Conservation (phyloP, 306 rosid genomes). For the Cercis canadensis region DNA sequence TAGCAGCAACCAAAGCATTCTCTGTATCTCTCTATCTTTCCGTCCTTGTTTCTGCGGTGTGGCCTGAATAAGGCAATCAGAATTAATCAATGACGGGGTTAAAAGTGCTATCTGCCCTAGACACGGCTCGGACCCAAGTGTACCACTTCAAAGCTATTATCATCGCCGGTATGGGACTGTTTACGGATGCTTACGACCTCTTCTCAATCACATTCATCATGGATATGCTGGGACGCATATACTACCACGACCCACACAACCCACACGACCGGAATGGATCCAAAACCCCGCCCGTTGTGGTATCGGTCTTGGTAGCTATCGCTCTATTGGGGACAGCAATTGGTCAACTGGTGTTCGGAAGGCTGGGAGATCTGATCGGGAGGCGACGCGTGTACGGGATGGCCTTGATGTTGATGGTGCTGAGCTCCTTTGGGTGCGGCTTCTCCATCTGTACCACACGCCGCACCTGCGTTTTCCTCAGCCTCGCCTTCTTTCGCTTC, state of each 20-base stretch:
- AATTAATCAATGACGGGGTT: constrained; percentile 43
- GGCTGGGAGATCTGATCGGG: constrained; percentile 68
- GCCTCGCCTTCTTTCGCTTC: constrained; percentile 75
- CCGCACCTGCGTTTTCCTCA: constrained; percentile 51
- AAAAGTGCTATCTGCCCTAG: constrained; percentile 72
- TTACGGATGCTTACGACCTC: constrained; percentile 79
- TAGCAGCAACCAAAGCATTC: too few relatives aligned
- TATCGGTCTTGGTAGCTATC: constrained; percentile 45
- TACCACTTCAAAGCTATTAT: constrained; percentile 88
- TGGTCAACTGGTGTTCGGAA: constrained; percentile 69
- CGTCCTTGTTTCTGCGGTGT: too few relatives aligned
- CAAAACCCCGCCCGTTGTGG: constrained; percentile 26
- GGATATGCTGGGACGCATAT: constrained; percentile 57
- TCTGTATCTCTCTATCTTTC: too few relatives aligned
- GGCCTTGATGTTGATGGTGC: constrained; percentile 61
- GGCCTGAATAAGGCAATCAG: too few relatives aligned
- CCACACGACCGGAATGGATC: too few relatives aligned
- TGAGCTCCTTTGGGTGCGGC: constrained; percentile 63
- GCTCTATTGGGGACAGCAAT: constrained; percentile 58
- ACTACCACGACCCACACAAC: too few relatives aligned
- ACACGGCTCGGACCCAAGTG: constrained; percentile 69
- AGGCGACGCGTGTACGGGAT: constrained; percentile 67
- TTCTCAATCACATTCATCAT: constrained; percentile 65
- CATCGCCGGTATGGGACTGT: constrained; percentile 88
- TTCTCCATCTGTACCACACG: constrained; percentile 61